Percentiles rank a stretch among this genome's conserved stretches.
Evolutionary conservation across 2,329 filamentous ascomycete genomes (phyloP).

Genomic region (Diaporthe sp.): DNA sequence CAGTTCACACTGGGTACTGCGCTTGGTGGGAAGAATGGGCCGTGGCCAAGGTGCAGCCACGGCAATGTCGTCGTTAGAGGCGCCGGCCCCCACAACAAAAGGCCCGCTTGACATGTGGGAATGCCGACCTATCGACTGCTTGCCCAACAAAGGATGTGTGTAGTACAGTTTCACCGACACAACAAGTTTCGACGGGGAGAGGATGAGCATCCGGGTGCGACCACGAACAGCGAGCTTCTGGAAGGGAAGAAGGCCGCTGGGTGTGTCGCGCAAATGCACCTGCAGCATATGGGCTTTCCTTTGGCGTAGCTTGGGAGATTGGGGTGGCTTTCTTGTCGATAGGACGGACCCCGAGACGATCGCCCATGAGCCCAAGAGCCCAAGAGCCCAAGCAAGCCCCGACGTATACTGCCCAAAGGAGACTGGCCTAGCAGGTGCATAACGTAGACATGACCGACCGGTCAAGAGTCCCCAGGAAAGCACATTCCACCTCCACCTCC

Average conservation of each 20-base stretch:
- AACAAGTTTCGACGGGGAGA: background rate
- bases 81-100: background rate
- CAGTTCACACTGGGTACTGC: background rate
- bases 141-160: background rate
- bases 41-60: background rate
- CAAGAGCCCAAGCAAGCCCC: background rate
- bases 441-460: background rate
- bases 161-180: conserved; percentile 10
- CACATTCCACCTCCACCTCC: background rate
- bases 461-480: background rate
- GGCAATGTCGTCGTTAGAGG: background rate
- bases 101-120: background rate
- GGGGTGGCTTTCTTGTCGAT: background rate
- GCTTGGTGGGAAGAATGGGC: background rate
- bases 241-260: background rate
- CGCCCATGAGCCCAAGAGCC: background rate
- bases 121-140: background rate
- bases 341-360: conserved; percentile 4
- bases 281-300: background rate
- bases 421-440: background rate
- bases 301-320: conserved; percentile 1
- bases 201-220: background rate
- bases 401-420: conserved; percentile 1
- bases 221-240: background rate
- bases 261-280: background rate